Base-by-base conservation (phyloP, 1,284 basidiomycete species). In the Tausonia pullulans region DNA sequence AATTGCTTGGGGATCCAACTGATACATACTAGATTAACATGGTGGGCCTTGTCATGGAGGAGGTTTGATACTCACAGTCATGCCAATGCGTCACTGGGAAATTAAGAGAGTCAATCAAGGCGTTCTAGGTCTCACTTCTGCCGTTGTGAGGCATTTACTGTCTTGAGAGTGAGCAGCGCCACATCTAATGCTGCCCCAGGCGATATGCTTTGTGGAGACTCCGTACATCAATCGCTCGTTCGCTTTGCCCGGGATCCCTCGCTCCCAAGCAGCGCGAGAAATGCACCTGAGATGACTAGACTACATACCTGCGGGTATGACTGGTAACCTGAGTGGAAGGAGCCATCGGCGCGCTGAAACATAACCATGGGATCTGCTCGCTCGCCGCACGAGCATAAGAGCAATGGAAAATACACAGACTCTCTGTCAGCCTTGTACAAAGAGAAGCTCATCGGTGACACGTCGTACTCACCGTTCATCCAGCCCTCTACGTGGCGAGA, bases 161-260 rank as follows among this genome's bases (percentile, higher is more conserved):
- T 70, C 70, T 3, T 43, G 16, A 6, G 66, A 65, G 48, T 51
- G 63, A 8, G 69, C 70, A 2, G 70, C 67, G 51, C 70, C 69
- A 54, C 69, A 67, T 5, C 65, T 65, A n/a, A 71, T 70, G 54
- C 69, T 70, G 3, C 66, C 69, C 66, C 68, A 70, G 58, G 69
- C 51, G 46, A 67, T 61, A 39, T 66, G 65, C 60, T 64, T 55
- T 45, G 27, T 11, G 16, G 44, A 13, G 4, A 11, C 57, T 39
- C 5, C 13, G 7, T 27, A 16, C 39, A 61, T 39, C 41, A 52
- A 49, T 46, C 45, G 10, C 60, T 13, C 7, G 27, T 27, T 27
- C 27, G 27, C 27, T 27, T 27, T 27, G 27, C 27, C 27, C 27
- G 27, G 27, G 27, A 27, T 27, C 27, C 27, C 27, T 27, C 27